A percentile compares a stretch with the other conserved stretches of the same genome.
Conservation (phyloP, 2,329 filamentous ascomycete species). For the Sclerotinia borealis region DNA sequence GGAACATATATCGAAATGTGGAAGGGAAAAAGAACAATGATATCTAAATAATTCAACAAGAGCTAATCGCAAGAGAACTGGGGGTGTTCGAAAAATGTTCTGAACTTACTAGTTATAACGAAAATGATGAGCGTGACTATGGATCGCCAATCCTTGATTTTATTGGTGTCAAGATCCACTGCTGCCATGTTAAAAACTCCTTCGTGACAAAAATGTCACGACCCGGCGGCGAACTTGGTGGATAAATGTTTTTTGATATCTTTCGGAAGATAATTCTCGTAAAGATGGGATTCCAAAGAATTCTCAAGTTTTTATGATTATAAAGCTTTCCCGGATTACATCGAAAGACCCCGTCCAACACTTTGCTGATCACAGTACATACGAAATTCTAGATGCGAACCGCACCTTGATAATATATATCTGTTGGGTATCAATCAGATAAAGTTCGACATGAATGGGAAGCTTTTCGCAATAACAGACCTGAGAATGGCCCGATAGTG, state of each 20-base stretch:
- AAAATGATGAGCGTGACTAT: slow-evolving; percentile 67
- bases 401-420: background rate
- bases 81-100: background rate
- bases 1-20: slow-evolving; percentile 58
- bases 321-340: background rate
- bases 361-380: background rate
- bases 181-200: background rate
- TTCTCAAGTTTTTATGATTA: background rate
- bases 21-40: slow-evolving; percentile 64
- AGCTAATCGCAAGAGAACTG: background rate
- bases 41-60: slow-evolving; percentile 41
- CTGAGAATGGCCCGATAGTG: background rate
- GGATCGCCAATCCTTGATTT: slow-evolving; percentile 60
- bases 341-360: background rate
- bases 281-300: background rate
- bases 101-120: slow-evolving; percentile 59
- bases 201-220: background rate
- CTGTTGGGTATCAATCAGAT: background rate
- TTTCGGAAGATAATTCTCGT: background rate
- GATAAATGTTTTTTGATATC: background rate
- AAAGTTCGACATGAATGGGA: background rate
- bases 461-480: background rate
- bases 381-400: background rate
- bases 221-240: background rate
- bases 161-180: slow-evolving; percentile 40